Base-by-base conservation (phyloP, 352 stramenopile species). In the Phytophthora nicotianae region DNA sequence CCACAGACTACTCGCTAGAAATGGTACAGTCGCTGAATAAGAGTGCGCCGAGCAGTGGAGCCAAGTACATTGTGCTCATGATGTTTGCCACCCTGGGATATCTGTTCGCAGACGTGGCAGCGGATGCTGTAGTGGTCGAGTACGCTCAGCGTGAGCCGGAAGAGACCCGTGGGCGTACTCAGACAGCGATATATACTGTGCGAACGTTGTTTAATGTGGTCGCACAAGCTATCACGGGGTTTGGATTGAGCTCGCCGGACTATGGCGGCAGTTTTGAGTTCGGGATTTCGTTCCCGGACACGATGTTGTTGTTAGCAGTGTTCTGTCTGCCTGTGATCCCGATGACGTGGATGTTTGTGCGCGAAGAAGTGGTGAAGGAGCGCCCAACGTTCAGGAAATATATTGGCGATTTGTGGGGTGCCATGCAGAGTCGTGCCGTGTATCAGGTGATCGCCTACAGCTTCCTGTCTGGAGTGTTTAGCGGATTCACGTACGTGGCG, bases 391-490 rank as follows among this genome's bases (percentile, higher is more conserved):
- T 87, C 37, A 40, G 27, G 17, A 58, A 74, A 24, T 87, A 89
- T 46, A 73, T 81, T 35, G 54, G 50, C 5, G 55, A 79, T 13
- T 27, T 88, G 32, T 90, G 74, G 71, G 40, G 23, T 2, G 58
- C 74, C 0, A 63, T 90, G 38, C 62, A 88, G 74, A 72, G 48
- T 42, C 70, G 70, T 32, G 78, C 75, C 19, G 62, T 90, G 50
- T 86, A 83, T 50, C 74, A 83, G 32, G 74, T 83, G n/a, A 77
- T 83, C 47, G 74, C 71, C 41, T 80, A 78, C 52, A 80, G 63
- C 47, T 81, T 84, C 38, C 51, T 70, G 20, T 76, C 62, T 23
- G 63, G 62, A 16, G 66, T 84, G 21, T 84, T 81, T 33, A 58
- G 69, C 42, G 62, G 71, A 20, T 83, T 83, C 43, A 81, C 66